Base-by-base conservation (phyloP, 306 rosid species). In the Rubus parviflorus region DNA sequence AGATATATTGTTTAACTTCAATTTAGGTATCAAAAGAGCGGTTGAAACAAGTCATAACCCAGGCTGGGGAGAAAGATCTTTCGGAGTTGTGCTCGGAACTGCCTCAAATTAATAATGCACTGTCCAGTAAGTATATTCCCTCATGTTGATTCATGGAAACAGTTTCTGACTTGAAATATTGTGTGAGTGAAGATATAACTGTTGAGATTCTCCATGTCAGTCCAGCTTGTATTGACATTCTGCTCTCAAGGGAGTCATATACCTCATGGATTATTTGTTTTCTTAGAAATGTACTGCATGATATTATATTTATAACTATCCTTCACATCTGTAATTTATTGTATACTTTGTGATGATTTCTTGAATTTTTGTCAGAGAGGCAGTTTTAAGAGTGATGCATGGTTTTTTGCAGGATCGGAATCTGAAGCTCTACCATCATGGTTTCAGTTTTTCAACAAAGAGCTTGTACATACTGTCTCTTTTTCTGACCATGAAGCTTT, bases 401-500 rank as follows among this genome's bases (percentile, higher is more conserved):
- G 62, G 3, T 62, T 72, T 73, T 74, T 80, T 83, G 86, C 88
- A 95, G 99, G 88, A 71, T 83, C 86, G 73, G 94, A 88, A 83
- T 68, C 83, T 80, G 85, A 86, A 79, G 78, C 82, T 83, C 73
- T 84, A 54, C 97, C 98, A 61, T 80, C 96, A 17, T 95, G 97
- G 99, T 91, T 95, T 87, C 92, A 88, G 77, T 78, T 86, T 84
- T 89, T 95, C 79, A 95, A 95, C 83, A 88, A 91, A 83, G 97
- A 89, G 88, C 97, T 92, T 77, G 79, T 89, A 17, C 91, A 81
- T 6, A 80, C 85, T 43, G 85, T 88, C 49, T 92, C 99, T 54
- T 95, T 92, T 91, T 95, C 98, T 57, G 99, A 95, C 74, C 99
- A 95, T 51, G 99, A 95, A 89, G 93, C 97, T 85, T 92, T 95